These are phyloP conservation scores for Drosera capensis DNA, from an alignment of 148 eudicot species.

Conservation along the genomic window DNA sequence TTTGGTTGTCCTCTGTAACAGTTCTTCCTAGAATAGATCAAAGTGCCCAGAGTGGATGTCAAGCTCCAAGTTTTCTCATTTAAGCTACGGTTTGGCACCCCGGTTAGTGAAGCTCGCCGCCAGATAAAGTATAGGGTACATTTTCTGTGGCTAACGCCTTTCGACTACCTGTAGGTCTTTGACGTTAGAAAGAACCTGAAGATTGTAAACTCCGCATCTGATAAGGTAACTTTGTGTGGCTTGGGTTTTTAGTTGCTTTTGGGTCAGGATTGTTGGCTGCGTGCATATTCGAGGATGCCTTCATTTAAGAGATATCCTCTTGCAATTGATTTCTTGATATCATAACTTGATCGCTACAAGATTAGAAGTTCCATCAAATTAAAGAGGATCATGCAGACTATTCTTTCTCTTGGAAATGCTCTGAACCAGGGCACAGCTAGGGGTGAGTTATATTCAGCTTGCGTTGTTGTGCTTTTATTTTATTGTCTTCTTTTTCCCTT, in stretches of 20 bases:
- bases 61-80: constrained; percentile 86
- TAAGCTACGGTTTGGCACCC: constrained; percentile 69
- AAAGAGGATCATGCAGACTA: constrained; percentile 76
- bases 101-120: constrained; percentile 57
- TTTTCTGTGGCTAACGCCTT: not conserved
- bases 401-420: constrained; percentile 88
- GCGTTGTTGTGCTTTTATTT: not conserved
- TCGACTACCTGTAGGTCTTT: constrained; percentile 37
- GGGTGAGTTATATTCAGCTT: constrained; percentile 32
- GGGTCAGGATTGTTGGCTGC: not conserved
- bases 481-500: too few relatives aligned
- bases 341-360: constrained; percentile 27
- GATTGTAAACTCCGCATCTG: constrained; percentile 52
- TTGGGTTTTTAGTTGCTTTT: not conserved
- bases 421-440: constrained; percentile 93
- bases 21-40: constrained; percentile 85
- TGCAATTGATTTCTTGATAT: not conserved
- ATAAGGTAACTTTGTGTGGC: constrained; percentile 38
- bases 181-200: constrained; percentile 58
- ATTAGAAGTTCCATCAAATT: constrained; percentile 62
- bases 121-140: not conserved
- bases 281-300: not conserved
- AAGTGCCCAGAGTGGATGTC: constrained; percentile 71
- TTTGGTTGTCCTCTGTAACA: constrained; percentile 15
- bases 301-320: not conserved